These are phyloP conservation scores for Parastagonospora nodorum DNA, from an alignment of 2,329 filamentous ascomycete species.

Conservation along the genomic window DNA sequence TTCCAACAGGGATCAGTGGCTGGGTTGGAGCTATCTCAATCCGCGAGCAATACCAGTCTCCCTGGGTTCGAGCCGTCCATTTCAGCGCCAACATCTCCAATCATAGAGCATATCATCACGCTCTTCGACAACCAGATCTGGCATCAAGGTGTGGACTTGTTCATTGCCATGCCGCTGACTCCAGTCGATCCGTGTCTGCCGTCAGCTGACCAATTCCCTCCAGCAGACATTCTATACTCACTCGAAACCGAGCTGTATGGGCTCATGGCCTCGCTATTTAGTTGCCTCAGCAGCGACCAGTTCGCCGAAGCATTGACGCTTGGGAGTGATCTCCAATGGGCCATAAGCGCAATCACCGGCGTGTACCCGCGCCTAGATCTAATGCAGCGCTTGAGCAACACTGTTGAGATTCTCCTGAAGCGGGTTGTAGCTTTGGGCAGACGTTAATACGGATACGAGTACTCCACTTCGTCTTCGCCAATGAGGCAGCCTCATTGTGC, in stretches of 20 bases:
- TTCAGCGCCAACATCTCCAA: neutral
- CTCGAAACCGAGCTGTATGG: conserved; percentile 3
- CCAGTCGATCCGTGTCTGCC: neutral
- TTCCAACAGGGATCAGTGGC: neutral
- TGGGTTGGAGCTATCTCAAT: neutral
- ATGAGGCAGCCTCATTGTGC: no score
- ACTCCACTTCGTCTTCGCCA: neutral
- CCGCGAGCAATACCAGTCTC: neutral
- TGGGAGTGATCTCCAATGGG: conserved; percentile 5
- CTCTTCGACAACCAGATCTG: conserved; percentile 2
- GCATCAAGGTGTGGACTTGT: neutral
- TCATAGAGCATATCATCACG: neutral
- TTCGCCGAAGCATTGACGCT: neutral
- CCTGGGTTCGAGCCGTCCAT: neutral
- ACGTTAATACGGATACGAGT: neutral
- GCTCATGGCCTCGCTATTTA: conserved; percentile 1
- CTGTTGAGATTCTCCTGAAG: conserved; percentile 6
- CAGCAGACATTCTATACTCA: neutral
- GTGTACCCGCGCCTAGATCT: neutral
- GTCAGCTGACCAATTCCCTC: neutral
- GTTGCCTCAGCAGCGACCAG: conserved; percentile 2
- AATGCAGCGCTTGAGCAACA: conserved; percentile 1
- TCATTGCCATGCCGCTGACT: neutral
- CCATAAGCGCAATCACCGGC: conserved; percentile 2
- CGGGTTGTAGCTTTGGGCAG: neutral